Evolutionary conservation across 176 grass and related monocot genomes (phyloP).

Genomic region (Miscanthus lutarioriparius): DNA sequence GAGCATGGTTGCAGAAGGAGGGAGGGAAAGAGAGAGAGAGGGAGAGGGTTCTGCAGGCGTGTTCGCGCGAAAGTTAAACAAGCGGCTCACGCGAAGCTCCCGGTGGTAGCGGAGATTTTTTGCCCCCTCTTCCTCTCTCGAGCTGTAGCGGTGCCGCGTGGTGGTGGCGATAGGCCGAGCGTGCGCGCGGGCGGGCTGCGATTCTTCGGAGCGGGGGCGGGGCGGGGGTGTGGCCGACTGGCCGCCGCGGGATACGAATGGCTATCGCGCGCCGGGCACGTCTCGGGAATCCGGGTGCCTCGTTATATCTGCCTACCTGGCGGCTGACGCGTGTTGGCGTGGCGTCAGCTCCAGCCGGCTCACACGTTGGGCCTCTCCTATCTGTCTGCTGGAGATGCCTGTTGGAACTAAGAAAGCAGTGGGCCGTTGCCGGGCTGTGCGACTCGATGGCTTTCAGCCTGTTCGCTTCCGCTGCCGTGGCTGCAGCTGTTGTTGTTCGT

Average conservation of each 20-base stretch:
- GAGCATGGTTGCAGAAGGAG: slow-evolving; percentile 35
- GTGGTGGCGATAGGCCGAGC: slow-evolving; percentile 6
- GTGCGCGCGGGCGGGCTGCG: background rate
- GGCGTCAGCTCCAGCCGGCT: background rate
- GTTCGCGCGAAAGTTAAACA: background rate
- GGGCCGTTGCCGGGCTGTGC: no score
- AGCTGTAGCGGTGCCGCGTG: background rate
- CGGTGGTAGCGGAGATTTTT: slow-evolving; percentile 16
- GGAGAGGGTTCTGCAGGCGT: background rate
- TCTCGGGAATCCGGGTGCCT: background rate
- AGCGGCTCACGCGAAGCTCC: background rate
- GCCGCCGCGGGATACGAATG: slow-evolving; percentile 25
- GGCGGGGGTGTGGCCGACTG: background rate
- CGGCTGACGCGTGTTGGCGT: background rate
- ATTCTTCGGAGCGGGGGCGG: background rate
- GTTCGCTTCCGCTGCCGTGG: no score
- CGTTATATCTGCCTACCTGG: slow-evolving; percentile 5
- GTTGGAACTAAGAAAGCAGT: no score
- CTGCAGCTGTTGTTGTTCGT: no score
- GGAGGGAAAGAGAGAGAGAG: no score
- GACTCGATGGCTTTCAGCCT: no score
- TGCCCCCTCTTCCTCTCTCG: background rate
- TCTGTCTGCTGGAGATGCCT: background rate
- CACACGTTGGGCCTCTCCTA: background rate
- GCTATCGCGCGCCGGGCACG: background rate